Evolutionary conservation across 2,329 filamentous ascomycete species (phyloP), one percentile per base, ranked within the genome.

Genomic region (Eurotiales sp.): DNA sequence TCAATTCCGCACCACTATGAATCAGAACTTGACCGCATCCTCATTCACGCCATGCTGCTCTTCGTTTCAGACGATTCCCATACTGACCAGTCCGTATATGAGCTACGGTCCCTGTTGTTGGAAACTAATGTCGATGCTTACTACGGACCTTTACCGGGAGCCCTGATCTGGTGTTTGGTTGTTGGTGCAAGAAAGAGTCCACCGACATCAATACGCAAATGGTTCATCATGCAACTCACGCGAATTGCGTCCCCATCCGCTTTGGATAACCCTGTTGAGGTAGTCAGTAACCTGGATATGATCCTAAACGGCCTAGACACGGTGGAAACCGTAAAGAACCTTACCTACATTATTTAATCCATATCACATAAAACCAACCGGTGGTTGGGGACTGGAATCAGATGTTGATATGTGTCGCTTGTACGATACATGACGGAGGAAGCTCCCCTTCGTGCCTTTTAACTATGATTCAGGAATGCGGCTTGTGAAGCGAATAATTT

Each of bases 161-260:
- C 57, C 22, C 41, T 61, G 15, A 58, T 58, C 10, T 61, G 58
- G 57, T 59, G 55, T 25, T 37, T 60, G 6, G 49, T 41, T 5
- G 55, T 60, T 27, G 57, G 58, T 7, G 49, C 55, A 29, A 53
- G 59, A 22, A 27, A 55, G 21, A 58, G 51, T 21, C 43, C 42
- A 4, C 48, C 42, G 4, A 46, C 51, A 4, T 15, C 45, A 1
- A 12, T 22, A 25, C 56, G 43, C 3, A 58, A 53, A 50, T 61
- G 59, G 57, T 58, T 58, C 37, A 23, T 61, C 15, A 59, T 61
- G 59, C 58, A 59, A 40, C 50, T 56, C 8, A 52, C 48, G 17
- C 45, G 59, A 3, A 46, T 54, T 8, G 40, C 54, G 14, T 57
- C 55, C 45, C 53, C 56, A 4, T 52, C 59, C 32, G 51, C 51